Percentiles rank a stretch among this genome's conserved stretches.
Evolutionary conservation across 2,329 filamentous ascomycete species (phyloP).

Genomic region (Trichoderma harzianum): DNA sequence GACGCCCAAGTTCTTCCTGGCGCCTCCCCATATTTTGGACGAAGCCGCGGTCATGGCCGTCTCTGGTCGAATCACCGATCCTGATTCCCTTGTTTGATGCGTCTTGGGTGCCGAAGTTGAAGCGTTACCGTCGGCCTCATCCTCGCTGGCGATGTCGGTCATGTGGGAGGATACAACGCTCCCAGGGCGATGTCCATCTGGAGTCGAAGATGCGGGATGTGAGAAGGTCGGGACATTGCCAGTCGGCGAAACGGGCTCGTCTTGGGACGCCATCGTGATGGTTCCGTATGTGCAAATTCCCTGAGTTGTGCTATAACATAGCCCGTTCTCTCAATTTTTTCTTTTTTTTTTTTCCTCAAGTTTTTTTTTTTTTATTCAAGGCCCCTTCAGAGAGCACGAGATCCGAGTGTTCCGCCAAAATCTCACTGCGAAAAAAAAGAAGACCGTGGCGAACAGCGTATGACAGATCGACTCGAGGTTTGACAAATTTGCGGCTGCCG

Average conservation of each 20-base stretch:
- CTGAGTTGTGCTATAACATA: conserved; percentile 23
- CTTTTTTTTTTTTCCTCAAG: not conserved
- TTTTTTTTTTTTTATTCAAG: not conserved
- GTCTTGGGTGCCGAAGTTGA: conserved; percentile 8
- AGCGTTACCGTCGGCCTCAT: conserved; percentile 44
- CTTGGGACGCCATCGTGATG: conserved; percentile 38
- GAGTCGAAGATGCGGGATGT: conserved; percentile 38
- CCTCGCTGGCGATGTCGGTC: conserved; percentile 61
- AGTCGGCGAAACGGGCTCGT: conserved; percentile 36
- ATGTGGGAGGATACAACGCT: conserved; percentile 71
- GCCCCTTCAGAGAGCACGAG: not conserved
- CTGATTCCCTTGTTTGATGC: conserved; percentile 34
- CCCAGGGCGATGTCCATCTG: conserved; percentile 48
- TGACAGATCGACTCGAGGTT: conserved; percentile 14
- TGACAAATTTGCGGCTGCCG: conserved; percentile 2
- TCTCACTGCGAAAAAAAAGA: not conserved
- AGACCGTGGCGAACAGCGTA: conserved; percentile 2
- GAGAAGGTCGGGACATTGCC: conserved; percentile 38
- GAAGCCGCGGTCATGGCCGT: conserved; percentile 51
- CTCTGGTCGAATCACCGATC: conserved; percentile 49
- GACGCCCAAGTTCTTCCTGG: conserved; percentile 49
- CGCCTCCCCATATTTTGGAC: conserved; percentile 47
- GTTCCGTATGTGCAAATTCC: not conserved
- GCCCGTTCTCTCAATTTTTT: not conserved
- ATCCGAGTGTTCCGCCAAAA: not conserved